A percentile compares a stretch with the other conserved stretches of the same genome.
These are phyloP conservation scores for Rhynchosporium graminicola DNA, from an alignment of 2,329 filamentous ascomycete genomes.

Conservation along the genomic window DNA sequence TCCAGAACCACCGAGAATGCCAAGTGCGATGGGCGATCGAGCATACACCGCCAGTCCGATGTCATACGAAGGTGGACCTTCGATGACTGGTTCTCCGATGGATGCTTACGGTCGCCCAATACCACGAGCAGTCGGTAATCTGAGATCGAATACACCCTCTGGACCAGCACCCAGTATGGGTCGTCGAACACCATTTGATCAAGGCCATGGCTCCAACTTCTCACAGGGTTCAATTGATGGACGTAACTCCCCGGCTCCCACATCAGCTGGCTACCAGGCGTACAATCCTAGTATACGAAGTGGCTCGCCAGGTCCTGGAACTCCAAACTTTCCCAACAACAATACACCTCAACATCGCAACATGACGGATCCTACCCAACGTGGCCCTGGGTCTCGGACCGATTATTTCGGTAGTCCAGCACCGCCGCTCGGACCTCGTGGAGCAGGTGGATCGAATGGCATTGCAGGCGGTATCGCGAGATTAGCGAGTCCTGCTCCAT, in stretches of 20 bases:
- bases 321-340: constrained; percentile 20
- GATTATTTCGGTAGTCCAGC: constrained; percentile 30
- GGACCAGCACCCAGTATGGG: constrained; percentile 35
- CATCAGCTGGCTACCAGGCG: constrained; percentile 27
- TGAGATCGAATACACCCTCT: constrained; percentile 36
- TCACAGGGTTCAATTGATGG: constrained; percentile 22
- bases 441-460: constrained; percentile 14
- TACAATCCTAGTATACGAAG: constrained; percentile 31
- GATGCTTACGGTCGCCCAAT: constrained; percentile 35
- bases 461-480: constrained; percentile 16
- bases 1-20: constrained; percentile 35
- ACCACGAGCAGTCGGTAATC: constrained; percentile 30
- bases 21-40: constrained; percentile 35
- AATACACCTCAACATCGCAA: constrained; percentile 27
- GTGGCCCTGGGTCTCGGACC: constrained; percentile 20
- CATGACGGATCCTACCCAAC: constrained; percentile 34
- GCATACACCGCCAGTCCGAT: constrained; percentile 37
- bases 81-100: constrained; percentile 18
- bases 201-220: constrained; percentile 23
- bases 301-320: constrained; percentile 27
- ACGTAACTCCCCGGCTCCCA: constrained; percentile 25
- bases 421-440: neutral
- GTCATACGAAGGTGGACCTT: constrained; percentile 33
- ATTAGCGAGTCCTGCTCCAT: constrained; percentile 29
- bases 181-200: constrained; percentile 35